These are phyloP conservation scores for Quercus lobata DNA, from an alignment of 331 rosid genomes.

Conservation along the genomic window DNA sequence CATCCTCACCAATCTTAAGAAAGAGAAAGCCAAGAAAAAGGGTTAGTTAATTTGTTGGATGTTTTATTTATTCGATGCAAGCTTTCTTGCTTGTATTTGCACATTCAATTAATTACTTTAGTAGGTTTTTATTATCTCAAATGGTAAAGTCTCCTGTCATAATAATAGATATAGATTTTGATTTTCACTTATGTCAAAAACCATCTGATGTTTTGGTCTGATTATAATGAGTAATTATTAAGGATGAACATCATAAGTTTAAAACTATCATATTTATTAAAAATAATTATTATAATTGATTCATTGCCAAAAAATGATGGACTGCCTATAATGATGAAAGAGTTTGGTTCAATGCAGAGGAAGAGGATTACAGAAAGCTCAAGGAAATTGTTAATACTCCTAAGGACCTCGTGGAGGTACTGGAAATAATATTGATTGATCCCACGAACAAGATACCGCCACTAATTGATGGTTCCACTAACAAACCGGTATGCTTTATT, in stretches of 20 bases:
- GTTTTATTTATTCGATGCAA: background rate
- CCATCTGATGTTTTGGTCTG: too few relatives aligned
- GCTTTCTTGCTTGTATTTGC: background rate
- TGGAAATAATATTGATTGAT: slow-evolving; percentile 15
- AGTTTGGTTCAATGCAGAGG: background rate
- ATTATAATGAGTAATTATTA: too few relatives aligned
- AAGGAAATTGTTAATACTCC: background rate
- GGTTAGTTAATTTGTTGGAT: background rate
- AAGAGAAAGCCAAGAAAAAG: background rate
- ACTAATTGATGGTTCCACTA: slow-evolving; percentile 20
- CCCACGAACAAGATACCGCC: slow-evolving; percentile 12
- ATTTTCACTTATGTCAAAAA: too few relatives aligned
- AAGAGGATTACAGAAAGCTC: background rate
- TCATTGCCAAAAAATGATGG: too few relatives aligned
- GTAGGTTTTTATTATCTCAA: too few relatives aligned
- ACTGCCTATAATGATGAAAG: too few relatives aligned
- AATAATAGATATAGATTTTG: too few relatives aligned
- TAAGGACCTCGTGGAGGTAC: slow-evolving; percentile 15
- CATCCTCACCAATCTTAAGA: slow-evolving; percentile 17
- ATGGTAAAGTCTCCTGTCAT: too few relatives aligned
- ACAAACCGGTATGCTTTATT: background rate
- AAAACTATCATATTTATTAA: too few relatives aligned
- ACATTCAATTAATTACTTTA: too few relatives aligned
- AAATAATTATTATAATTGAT: too few relatives aligned
- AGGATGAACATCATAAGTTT: accelerated